Conservation (phyloP, 108 stramenopile species). For the Skeletonema costatum region DNA sequence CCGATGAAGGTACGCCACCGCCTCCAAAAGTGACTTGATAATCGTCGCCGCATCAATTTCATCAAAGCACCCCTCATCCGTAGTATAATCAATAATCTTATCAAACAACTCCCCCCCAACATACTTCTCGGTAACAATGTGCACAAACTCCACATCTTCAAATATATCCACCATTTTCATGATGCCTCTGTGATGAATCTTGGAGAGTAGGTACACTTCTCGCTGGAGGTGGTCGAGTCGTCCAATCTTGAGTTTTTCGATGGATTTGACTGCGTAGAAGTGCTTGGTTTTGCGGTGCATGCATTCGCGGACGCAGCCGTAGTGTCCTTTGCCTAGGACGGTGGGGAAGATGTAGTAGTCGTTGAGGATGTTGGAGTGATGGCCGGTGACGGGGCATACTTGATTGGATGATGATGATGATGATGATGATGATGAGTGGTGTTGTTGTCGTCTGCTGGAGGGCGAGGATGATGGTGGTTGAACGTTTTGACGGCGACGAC, state of each 20-base stretch:
- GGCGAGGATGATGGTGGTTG: background rate
- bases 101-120: conserved; percentile 67
- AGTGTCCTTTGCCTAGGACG: conserved; percentile 1
- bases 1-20: conserved; percentile 55
- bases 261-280: conserved; percentile 57
- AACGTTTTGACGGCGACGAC: background rate
- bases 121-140: conserved; percentile 61
- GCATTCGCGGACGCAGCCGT: conserved; percentile 7
- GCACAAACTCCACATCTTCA: conserved; percentile 45
- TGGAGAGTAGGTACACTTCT: background rate
- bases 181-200: conserved; percentile 32
- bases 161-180: conserved; percentile 36
- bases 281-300: conserved; percentile 38
- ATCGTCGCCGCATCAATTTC: conserved; percentile 45
- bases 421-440: background rate
- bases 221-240: conserved; percentile 5
- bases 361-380: conserved; percentile 5
- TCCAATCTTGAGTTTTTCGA: conserved; percentile 39
- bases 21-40: conserved; percentile 40
- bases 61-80: conserved; percentile 15
- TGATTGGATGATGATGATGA: background rate
- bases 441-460: background rate
- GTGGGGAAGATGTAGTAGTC: conserved; percentile 8
- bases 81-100: conserved; percentile 5
- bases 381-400: conserved; percentile 5